Evolutionary conservation across 345 rosid species (phyloP).

Genomic region (Heritiera fomes): DNA sequence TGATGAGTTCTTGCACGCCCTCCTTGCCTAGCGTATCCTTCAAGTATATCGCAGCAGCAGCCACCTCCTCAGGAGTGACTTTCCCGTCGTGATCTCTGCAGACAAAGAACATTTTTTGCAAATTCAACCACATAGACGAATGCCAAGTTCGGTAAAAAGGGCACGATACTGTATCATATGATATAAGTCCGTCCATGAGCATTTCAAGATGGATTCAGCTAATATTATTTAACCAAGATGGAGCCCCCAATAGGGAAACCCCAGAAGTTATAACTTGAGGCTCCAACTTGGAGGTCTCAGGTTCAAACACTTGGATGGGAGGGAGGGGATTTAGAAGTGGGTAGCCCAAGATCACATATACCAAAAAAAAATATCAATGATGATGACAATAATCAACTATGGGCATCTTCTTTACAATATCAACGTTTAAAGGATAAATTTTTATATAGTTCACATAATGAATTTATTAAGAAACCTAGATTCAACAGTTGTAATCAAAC

Average conservation of each 20-base stretch:
- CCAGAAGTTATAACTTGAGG: not conserved
- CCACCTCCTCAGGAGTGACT: slow-evolving; percentile 92
- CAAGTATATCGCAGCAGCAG: slow-evolving; percentile 77
- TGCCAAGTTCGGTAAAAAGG: not conserved
- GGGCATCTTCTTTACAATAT: not conserved
- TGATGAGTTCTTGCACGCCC: slow-evolving; percentile 87
- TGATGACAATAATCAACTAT: not conserved
- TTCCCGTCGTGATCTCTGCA: slow-evolving; percentile 87
- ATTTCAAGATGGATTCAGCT: not conserved
- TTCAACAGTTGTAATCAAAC: not conserved
- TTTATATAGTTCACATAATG: not conserved
- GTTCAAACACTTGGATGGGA: not conserved
- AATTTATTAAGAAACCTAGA: not conserved
- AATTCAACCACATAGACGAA: not conserved
- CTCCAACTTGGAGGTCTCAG: not conserved
- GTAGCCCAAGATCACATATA: not conserved
- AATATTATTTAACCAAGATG: not conserved
- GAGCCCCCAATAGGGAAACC: not conserved
- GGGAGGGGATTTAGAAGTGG: not conserved
- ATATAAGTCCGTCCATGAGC: not conserved
- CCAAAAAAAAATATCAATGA: not conserved
- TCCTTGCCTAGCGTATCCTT: slow-evolving; percentile 83
- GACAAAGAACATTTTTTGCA: not conserved
- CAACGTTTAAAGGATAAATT: not conserved
- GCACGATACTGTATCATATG: not conserved